phyloP scores from a whole-genome alignment of 768 basidiomycete species.

The Kwoniella shandongensis region DNA sequence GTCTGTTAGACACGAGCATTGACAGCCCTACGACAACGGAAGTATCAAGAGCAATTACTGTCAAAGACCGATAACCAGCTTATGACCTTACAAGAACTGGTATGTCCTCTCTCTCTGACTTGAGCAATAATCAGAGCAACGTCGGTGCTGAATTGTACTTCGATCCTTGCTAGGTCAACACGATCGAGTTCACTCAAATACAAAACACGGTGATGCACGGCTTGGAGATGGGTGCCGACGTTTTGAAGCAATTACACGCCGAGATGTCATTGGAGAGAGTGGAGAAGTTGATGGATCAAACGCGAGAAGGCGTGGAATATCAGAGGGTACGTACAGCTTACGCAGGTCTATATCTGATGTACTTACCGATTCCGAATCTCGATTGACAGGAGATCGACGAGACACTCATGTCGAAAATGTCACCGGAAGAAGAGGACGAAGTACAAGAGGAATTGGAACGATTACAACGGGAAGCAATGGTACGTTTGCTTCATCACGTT shows the following conservation, averaged over 20 bases:
- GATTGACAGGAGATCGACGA: slow-evolving; percentile 83
- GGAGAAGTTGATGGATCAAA: slow-evolving; percentile 91
- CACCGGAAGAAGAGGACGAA: slow-evolving; percentile 86
- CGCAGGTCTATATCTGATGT: neutral
- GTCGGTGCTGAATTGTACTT: neutral
- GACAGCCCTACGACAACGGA: slow-evolving; percentile 81
- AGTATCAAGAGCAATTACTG: slow-evolving; percentile 88
- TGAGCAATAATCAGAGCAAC: no score
- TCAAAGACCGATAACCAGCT: slow-evolving; percentile 86
- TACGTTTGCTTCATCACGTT: no score
- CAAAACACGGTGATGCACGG: slow-evolving; percentile 91
- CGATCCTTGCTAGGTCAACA: slow-evolving; percentile 70
- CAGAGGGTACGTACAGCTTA: slow-evolving; percentile 64
- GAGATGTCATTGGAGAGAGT: slow-evolving; percentile 90
- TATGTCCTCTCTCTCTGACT: slow-evolving; percentile 56
- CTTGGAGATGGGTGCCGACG: slow-evolving; percentile 86
- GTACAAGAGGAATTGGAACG: slow-evolving; percentile 78
- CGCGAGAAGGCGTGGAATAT: slow-evolving; percentile 86
- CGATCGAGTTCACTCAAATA: slow-evolving; percentile 93
- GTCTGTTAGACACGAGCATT: slow-evolving; percentile 62
- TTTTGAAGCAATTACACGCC: slow-evolving; percentile 88
- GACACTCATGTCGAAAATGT: slow-evolving; percentile 76
- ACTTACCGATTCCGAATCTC: neutral
- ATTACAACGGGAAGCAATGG: slow-evolving; percentile 59
- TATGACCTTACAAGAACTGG: slow-evolving; percentile 83